A percentile compares a stretch with the other conserved stretches of the same genome.
Evolutionary conservation across 257 asterid genomes (phyloP).

Genomic region (Sherardia arvensis): DNA sequence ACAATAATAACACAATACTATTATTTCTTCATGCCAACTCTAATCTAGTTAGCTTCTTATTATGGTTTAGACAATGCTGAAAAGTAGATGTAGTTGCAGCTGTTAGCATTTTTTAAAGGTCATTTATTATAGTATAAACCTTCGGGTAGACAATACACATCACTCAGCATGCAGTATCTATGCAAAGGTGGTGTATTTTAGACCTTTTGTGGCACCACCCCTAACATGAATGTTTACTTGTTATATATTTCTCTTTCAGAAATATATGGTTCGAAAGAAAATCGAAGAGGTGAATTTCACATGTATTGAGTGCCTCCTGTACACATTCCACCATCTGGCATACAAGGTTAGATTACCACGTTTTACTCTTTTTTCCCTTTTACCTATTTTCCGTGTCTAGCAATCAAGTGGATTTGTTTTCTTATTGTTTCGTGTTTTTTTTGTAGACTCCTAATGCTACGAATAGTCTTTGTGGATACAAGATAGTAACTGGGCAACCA

Average conservation of each 20-base stretch:
- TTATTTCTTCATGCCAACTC: neutral
- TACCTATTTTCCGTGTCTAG: neutral
- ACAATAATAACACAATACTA: neutral
- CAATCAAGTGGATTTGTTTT: neutral
- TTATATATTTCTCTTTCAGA: constrained; percentile 38
- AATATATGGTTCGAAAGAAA: constrained; percentile 79
- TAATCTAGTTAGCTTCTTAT: neutral
- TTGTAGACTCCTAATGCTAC: constrained; percentile 80
- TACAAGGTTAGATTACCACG: constrained; percentile 52
- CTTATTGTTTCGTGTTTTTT: constrained; percentile 12
- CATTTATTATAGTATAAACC: neutral
- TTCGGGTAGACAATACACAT: too few species aligned
- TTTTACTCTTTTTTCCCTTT: neutral
- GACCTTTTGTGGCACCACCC: neutral
- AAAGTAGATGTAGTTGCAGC: neutral
- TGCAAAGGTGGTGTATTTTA: neutral
- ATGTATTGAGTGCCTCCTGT: constrained; percentile 66
- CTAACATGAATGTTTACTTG: neutral
- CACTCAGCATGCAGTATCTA: neutral
- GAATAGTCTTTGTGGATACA: constrained; percentile 89
- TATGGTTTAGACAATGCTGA: neutral
- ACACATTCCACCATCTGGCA: constrained; percentile 78
- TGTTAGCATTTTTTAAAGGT: neutral
- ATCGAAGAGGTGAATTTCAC: constrained; percentile 77
- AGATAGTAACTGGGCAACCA: constrained; percentile 94